Base-by-base conservation (phyloP, 176 grass and related monocot genomes). In the Urochloa ruziziensis region DNA sequence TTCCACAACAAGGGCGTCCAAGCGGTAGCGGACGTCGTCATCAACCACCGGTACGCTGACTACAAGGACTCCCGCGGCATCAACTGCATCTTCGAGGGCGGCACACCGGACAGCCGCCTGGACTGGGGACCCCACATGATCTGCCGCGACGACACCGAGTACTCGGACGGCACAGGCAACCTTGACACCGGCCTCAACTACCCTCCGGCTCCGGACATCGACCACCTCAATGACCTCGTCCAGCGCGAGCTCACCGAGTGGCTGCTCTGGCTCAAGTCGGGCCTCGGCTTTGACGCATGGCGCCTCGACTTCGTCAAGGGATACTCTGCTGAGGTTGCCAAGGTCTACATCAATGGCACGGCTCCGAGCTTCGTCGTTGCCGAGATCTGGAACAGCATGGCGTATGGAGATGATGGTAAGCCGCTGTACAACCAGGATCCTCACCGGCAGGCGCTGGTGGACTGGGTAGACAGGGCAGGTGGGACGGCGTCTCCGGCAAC, bases 91-190 rank as follows among this genome's bases (percentile, higher is more conserved):
- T 95, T 89, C 54, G 93, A 95, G 69, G 93, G 93, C 47, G 93
- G 93, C 43, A 95, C 93, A 1, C 0, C 85, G 5, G 90, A 92
- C 85, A 2, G 71, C 60, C 82, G 82, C 60, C 88, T 95, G 1
- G 90, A 95, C 82, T 95, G 93, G 93, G 90, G 88, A 4, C 87
- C 90, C 21, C 84, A 80, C 83, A 90, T 90, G 93, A 92, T 95
- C 61, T 95, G 90, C 82, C 91, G 82, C 37, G 91, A 89, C 40
- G 93, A 95, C 75, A 76, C 76, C 6, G 35, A 67, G 42, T 92
- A 88, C 88, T 91, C 87, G 11, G 90, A 84, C 69, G 90, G 90
- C 75, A 96, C 90, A 9, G 90, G 83, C 67, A 84, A 96, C 67
- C 88, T 79, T 49, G 90, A 93, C 86, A 96, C 90, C 4, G 93